Base-by-base conservation (phyloP, 805 yeast genomes). In the Ogataea thermomethanolica region DNA sequence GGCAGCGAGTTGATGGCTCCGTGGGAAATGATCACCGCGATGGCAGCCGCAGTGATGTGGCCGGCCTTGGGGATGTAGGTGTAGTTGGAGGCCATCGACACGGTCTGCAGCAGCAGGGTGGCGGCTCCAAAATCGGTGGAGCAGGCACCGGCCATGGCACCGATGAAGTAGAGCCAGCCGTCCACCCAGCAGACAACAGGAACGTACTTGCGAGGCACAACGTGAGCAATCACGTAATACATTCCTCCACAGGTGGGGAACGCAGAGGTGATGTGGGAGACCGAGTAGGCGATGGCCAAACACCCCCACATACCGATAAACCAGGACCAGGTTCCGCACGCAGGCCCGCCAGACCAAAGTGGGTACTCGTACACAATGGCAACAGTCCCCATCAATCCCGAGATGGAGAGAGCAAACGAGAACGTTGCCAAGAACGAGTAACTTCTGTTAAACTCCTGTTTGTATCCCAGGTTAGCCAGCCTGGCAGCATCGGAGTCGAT, bases 251-350 rank as follows among this genome's bases (percentile, higher is more conserved):
- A 64, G 17, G 79, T 73, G 36, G 79, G 79, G 62, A 71, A 70
- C 37, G 74, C 59, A 1, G 76, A 69, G 3, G 76, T 74, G 42
- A 73, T 64, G 37, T 71, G 69, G 15, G 76, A 67, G 61, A 74
- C 73, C 13, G 73, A 66, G 53, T 66, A 56, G 6, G 84, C 84
- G 35, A 75, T 74, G 46, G 70, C 64, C 48, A 78, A 58, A 45
- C 81, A 74, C 35, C 81, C 79, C 26, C 67, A 37, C 9, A 77
- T 73, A 32, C 79, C 74, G 29, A 72, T 66, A 43, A 74, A 60
- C 83, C 84, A 79, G 39, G 80, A 74, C 84, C 84, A 79, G 8
- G 76, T 74, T 13, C 70, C 70, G 2, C 79, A 72, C n/a, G 79
- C 79, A 7, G 84, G 78, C 3, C 85, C 86, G 10, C 81, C 79